Evolutionary conservation across 1,284 basidiomycete species (phyloP).

Genomic region (Leccinum ponderosum): DNA sequence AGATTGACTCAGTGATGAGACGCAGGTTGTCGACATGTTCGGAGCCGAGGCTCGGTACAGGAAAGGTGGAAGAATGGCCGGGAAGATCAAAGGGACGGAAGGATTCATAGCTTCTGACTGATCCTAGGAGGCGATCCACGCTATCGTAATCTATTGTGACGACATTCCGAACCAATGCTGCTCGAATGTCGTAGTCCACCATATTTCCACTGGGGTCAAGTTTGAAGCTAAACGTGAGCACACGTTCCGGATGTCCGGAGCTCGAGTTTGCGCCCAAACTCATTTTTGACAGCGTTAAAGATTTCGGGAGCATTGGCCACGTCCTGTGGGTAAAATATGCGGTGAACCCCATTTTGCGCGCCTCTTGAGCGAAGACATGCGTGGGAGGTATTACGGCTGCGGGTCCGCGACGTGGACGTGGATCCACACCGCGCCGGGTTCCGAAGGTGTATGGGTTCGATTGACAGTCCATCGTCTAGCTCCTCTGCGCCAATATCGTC

Average conservation of each 20-base stretch:
- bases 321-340: slow-evolving; percentile 68
- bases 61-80: background rate
- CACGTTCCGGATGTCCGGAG: slow-evolving; percentile 47
- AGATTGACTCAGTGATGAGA: slow-evolving; percentile 18
- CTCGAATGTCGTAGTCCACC: slow-evolving; percentile 67
- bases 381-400: slow-evolving; percentile 71
- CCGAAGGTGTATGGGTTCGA: slow-evolving; percentile 60
- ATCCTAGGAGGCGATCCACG: slow-evolving; percentile 57
- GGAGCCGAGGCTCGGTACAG: slow-evolving; percentile 14
- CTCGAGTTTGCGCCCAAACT: slow-evolving; percentile 52
- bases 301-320: slow-evolving; percentile 68
- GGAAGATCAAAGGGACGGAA: slow-evolving; percentile 47
- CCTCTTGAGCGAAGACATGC: slow-evolving; percentile 59
- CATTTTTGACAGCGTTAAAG: slow-evolving; percentile 49
- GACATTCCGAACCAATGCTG: slow-evolving; percentile 75
- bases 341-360: slow-evolving; percentile 51
- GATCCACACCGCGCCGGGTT: slow-evolving; percentile 73
- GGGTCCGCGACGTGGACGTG: slow-evolving; percentile 96
- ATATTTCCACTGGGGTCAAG: slow-evolving; percentile 68
- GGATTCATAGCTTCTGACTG: slow-evolving; percentile 1
- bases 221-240: slow-evolving; percentile 83
- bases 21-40: slow-evolving; percentile 43
- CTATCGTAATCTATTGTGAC: slow-evolving; percentile 67
- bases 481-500: slow-evolving; percentile 85
- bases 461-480: slow-evolving; percentile 92